phyloP scores from a whole-genome alignment of 805 yeast genomes.

The Candida chauliodis region DNA sequence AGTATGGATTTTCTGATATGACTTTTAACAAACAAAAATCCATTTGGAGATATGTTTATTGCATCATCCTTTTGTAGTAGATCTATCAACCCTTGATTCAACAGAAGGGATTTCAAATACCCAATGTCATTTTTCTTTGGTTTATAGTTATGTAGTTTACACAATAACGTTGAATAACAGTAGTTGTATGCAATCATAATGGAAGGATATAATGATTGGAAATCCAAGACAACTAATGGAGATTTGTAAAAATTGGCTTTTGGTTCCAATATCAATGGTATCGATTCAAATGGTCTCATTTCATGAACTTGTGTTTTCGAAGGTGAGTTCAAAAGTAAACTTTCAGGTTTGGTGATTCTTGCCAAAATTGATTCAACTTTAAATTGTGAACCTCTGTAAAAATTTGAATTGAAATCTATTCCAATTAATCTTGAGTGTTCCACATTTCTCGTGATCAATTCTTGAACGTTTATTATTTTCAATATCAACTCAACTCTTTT shows the following conservation, averaged over 20 bases:
- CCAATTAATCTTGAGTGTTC: conserved; percentile 88
- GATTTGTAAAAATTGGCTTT: conserved; percentile 78
- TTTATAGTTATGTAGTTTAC: conserved; percentile 53
- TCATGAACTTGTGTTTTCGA: conserved; percentile 74
- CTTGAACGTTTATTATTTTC: conserved; percentile 55
- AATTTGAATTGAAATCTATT: conserved; percentile 82
- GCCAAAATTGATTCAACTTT: conserved; percentile 84
- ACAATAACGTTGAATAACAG: conserved; percentile 73
- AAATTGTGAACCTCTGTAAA: conserved; percentile 89
- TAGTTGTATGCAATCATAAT: conserved; percentile 87
- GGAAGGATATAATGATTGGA: conserved; percentile 92
- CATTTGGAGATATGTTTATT: conserved; percentile 79
- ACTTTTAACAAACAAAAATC: conserved; percentile 69
- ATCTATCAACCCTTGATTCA: conserved; percentile 57
- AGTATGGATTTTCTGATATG: conserved; percentile 65
- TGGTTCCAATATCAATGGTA: conserved; percentile 94
- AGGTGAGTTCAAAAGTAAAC: conserved; percentile 71
- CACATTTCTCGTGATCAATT: conserved; percentile 63
- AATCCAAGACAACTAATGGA: conserved; percentile 87
- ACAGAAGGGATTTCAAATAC: conserved; percentile 37
- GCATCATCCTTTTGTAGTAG: conserved; percentile 46
- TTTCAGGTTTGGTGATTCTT: conserved; percentile 74
- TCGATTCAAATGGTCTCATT: conserved; percentile 81
- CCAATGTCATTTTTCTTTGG: conserved; percentile 52
- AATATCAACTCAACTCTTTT: conserved; percentile 43